Base-by-base conservation (phyloP, 1,139 yeast species). In the Scheffersomyces quercinus region DNA sequence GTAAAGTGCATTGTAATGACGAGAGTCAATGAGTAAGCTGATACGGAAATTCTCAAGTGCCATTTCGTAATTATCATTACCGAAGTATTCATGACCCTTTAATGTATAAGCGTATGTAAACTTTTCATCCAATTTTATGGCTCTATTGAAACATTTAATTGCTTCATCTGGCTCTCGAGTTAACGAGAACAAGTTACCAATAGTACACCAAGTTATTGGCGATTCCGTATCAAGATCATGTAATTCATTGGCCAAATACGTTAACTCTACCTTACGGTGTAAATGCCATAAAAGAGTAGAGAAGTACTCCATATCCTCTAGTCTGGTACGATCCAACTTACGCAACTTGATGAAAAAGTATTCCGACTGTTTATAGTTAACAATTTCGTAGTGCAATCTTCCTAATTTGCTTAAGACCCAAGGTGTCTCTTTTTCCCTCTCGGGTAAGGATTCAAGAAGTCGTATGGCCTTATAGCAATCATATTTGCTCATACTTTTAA, bases 241-340 rank as follows among this genome's bases (percentile, higher is more conserved):
- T 36, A 90, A 68, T 54, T 90, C 97, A 57, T 88, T 89, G 5
- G 97, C 88, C 46, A 95, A 70, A 56, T 77, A 83, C 16, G 95
- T 84, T 41, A 93, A 71, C 45, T 85, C 93, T n/a, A 82, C 81
- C 46, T 87, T 91, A 54, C 85, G 85, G 47, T 87, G 90, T 43
- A 90, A 68, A 67, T 93, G 99, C 99, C 99, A 93, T 46, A 93
- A 72, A 31, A 90, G 69, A 0, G 98, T 93, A 1, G 97, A 88
- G 58, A 81, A 90, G 56, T 84, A 82, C 58, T 93, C 98, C 95
- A 93, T 89, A 59, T 90, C 98, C 48, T 82, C 83, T 26, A 85
- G 62, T 44, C 98, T 73, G n/a, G 93, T 86, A 36, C 95, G 79
- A 63, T 90, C 97, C 20, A 83, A 49, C 44, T 68, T 69, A 41